Base-by-base conservation (phyloP, 2,329 filamentous ascomycete genomes). In the Emergomyces orientalis region DNA sequence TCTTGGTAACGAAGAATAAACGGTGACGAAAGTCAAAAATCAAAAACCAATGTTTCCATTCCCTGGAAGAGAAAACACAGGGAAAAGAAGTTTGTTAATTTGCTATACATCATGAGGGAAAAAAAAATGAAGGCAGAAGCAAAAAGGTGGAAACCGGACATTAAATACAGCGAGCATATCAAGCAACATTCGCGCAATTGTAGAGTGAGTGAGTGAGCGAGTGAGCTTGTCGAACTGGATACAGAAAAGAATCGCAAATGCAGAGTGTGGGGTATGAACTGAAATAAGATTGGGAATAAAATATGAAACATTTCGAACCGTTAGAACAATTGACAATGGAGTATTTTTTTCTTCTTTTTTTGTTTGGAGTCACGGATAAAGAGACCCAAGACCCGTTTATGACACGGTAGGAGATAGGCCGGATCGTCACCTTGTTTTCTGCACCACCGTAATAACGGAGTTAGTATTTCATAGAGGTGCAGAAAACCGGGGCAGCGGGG, bases 391-490 rank as follows among this genome's bases (percentile, higher is more conserved):
- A 65, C 47, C 58, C 65, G 64, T 69, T 63, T 55, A 64, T 60
- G 22, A 30, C 14, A 56, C 32, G 27, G 51, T 17, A 30, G 39
- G 61, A 68, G 67, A 69, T 66, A 68, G 17, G 27, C 41, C 30
- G 37, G 19, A 60, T 30, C 17, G 34, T 54, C 69, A 74, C 68
- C 71, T 73, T 58, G 68, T 74, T 67, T 69, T 74, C 74, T 75
- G 62, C 19, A 61, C 49, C 60, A 61, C 60, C 22, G n/a, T 13
- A 49, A 37, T 39, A 14, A 25, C 19, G 22, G 47, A 22, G 34
- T 64, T 52, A 61, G 61, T 25, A 61, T 27, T 59, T 59, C 41
- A 25, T 47, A 27, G 25, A 41, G 19, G 17, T 32, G 41, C 27
- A 47, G 41, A 22, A 47, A 39, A 34, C n/a, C 55, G 37, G 7